These are phyloP conservation scores for Botrytis aclada DNA, from an alignment of 2,329 filamentous ascomycete genomes.

Conservation along the genomic window DNA sequence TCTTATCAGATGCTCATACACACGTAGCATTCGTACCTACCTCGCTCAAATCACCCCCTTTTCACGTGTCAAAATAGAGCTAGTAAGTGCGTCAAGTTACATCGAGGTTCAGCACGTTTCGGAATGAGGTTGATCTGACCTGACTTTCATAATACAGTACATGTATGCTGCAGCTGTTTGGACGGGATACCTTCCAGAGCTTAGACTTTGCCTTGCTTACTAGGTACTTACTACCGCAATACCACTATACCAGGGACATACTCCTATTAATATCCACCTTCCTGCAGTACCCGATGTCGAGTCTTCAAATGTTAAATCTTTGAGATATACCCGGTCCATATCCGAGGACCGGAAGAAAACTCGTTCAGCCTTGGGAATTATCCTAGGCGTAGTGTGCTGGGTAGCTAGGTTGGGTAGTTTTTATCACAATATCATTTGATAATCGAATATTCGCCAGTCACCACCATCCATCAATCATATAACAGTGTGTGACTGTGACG, in stretches of 20 bases:
- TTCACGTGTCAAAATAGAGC: neutral
- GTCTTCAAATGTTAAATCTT: neutral
- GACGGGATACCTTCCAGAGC: neutral
- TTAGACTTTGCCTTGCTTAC: neutral
- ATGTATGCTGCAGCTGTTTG: neutral
- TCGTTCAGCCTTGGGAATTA: conserved; percentile 10
- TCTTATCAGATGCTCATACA: neutral
- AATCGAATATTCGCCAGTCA: neutral
- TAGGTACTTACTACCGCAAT: neutral
- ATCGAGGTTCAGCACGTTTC: neutral
- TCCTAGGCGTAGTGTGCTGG: neutral
- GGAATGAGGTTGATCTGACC: neutral
- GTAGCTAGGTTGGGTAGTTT: neutral
- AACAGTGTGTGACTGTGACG: neutral
- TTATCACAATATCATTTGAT: neutral
- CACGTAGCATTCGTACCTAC: neutral
- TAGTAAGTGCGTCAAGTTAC: neutral
- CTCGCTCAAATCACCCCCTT: neutral
- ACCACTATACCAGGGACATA: neutral
- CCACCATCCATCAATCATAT: neutral
- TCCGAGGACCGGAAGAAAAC: neutral
- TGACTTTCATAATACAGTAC: neutral
- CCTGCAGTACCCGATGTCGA: conserved; percentile 5
- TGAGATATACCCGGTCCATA: neutral
- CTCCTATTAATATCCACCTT: conserved; percentile 4